Conservation (phyloP, 73 alveolate genomes). For the Urostyla sp. region DNA sequence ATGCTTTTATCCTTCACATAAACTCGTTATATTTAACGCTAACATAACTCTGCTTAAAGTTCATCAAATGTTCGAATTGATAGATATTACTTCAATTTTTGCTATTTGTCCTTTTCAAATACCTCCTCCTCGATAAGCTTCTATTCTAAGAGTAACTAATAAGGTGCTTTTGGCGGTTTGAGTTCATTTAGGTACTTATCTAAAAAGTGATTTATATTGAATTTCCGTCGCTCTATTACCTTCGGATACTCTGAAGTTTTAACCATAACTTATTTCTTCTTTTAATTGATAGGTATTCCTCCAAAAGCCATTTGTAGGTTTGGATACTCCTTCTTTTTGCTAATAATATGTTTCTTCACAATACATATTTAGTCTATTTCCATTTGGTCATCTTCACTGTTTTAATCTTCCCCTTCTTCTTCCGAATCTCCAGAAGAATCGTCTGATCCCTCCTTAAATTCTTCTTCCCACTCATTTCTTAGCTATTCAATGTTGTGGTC, state of each 20-base stretch:
- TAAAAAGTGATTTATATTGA: slow-evolving; percentile 30
- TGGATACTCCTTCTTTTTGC: background rate
- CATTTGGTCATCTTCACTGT: background rate
- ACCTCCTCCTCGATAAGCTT: background rate
- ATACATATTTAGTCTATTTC: background rate
- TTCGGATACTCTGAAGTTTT: background rate
- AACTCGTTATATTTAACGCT: background rate
- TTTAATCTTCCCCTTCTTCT: background rate
- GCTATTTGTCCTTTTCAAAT: slow-evolving; percentile 1
- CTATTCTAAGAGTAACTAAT: background rate
- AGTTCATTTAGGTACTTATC: slow-evolving; percentile 38
- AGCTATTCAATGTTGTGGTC: background rate
- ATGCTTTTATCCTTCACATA: background rate
- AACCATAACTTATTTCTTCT: background rate
- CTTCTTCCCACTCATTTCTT: slow-evolving; percentile 29
- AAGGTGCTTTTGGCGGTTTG: slow-evolving; percentile 24
- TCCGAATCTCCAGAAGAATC: slow-evolving; percentile 9
- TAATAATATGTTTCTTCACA: background rate
- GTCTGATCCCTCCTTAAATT: background rate
- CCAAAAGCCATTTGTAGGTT: slow-evolving; percentile 13
- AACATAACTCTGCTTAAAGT: background rate
- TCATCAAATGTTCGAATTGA: slow-evolving; percentile 38
- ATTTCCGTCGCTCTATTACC: background rate
- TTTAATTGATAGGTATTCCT: slow-evolving; percentile 17
- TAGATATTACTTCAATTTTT: background rate